Evolutionary conservation across 2,329 filamentous ascomycete species (phyloP), one percentile per base, ranked within the genome.

Genomic region (Lachnellula cervina): DNA sequence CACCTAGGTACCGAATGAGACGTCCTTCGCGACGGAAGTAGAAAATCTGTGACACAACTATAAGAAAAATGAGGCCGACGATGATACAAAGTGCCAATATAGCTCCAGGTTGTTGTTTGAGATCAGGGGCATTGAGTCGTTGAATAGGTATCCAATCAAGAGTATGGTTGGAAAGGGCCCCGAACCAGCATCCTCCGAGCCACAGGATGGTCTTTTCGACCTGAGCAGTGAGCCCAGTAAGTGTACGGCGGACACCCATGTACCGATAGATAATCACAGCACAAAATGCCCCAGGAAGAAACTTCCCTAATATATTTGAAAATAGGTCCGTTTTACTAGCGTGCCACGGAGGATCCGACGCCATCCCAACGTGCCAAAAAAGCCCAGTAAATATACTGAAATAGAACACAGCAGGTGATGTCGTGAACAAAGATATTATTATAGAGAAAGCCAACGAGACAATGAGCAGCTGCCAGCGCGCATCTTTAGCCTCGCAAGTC

Each of bases 111-210:
- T 99, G 91, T 64, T 91, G 87, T 48, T 87, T 76, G 44, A 99
- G 83, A 68, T 99, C 94, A 69, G 95, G 90, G 0, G 87, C 84
- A 8, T 89, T 97, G n/a, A 99, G 79, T 2, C 94, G 87, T 71
- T 91, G 84, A 62, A 99, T 94, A 0, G 94, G 94, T 59, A 99
- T 97, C 73, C 89, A 88, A 65, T 90, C 88, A 67, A 99, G 90
- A 0, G 94, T 97, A 72, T 97, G 95, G 73, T 97, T 97, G 67
- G 93, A 93, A 62, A 99, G 74, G 1, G 90, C 87, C 16, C 92
- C 94, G 40, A 97, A 83, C 88, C 95, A 99, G 68, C 88, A 91
- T 7, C 85, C 87, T 1, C 92, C 92, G 0, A 99, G 77, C 88
- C 91, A 97, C 28, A 97, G 78, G 2, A 97, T 73, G 0, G 90